Base-by-base conservation (phyloP, 1,139 yeast species). In the Suhomyces bribrorum region DNA sequence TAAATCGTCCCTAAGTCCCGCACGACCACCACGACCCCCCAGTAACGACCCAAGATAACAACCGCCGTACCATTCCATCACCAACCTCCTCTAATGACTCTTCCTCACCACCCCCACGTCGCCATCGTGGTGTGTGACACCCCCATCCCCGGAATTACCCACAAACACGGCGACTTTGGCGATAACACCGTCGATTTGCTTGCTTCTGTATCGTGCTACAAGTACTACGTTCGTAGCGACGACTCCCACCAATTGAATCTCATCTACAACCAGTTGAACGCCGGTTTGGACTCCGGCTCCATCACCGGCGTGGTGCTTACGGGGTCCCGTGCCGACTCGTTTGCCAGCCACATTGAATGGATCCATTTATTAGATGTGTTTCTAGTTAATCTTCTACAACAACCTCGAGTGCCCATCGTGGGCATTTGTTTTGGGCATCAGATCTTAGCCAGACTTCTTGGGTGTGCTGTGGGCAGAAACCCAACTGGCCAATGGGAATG, bases 401-500 rank as follows among this genome's bases (percentile, higher is more conserved):
- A 51, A 20, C 36, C 57, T 12, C 45, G 43, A 3, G 43, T 70
- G 36, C 84, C 84, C 1, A 47, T 79, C 3, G 71, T 75, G 3
- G 90, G 94, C 1, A 68, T 88, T 28, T 89, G 96, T 57, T 88
- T 86, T 57, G 97, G 96, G 3, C 96, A 88, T 58, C 97, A 89
- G 56, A 69, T 87, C 14, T 59, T 86, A 18, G 83, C 81, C 2
- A 71, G 82, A 41, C 79, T 83, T 5, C 61, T 86, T 33, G 92
- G 88, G 2, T 73, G 79, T 27, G 62, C 63, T 34, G 83, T 84
- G 4, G 79, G 66, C 5, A 66, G 80, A 43, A 85, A 81, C 57
- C 43, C 58, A 12, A 63, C 57, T 15, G 47, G 60, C 26, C 94
- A 94, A 2, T 83, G 92, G 87, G 96, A 88, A 58, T 64, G 77